Evolutionary conservation across 2,329 filamentous ascomycete genomes (phyloP), one percentile per base, ranked within the genome.

Genomic region (Diplodia sapinea): DNA sequence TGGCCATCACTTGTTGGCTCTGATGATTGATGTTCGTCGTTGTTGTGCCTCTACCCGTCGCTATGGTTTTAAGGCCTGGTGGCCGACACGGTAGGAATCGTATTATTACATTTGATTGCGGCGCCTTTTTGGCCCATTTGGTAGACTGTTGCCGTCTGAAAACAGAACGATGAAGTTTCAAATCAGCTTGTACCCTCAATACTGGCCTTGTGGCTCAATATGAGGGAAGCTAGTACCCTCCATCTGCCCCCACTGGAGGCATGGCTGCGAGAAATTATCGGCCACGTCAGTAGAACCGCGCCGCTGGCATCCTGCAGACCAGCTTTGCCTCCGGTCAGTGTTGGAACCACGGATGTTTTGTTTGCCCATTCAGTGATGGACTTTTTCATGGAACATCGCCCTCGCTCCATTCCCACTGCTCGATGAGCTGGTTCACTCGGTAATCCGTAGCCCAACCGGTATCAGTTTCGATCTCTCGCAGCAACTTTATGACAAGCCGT

Each of bases 361-460:
- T 63, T 40, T 31, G 15, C 29, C 36, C 54, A 8, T 3, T 31
- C 23, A 13, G 4, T 3, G 4, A 31, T 31, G 17, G 26, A n/a
- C 17, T 67, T 29, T 6, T 49, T 67, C 65, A 67, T 29, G 66
- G 57, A 43, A 63, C 51, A 17, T 63, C 59, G 47, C 57, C 61
- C 23, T 68, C 66, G 20, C 59, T 65, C 59, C 59, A 63, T 23
- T 64, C 71, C 82, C 82, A 86, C 68, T 84, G 79, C 69, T 82
- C 79, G 31, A 82, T 69, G 69, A 89, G 75, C 70, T 87, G 83
- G 69, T 83, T 78, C 31, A 87, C 83, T 47, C 87, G 82, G 74
- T 89, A 88, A 71, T 87, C 82, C 57, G 88, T 89, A 2, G 86
- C 85, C 83, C 87, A 89, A 2, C 87, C 88, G 50, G 87, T 82